Base-by-base conservation (phyloP, 768 basidiomycete genomes). In the Lactarius pseudohatsudake region DNA sequence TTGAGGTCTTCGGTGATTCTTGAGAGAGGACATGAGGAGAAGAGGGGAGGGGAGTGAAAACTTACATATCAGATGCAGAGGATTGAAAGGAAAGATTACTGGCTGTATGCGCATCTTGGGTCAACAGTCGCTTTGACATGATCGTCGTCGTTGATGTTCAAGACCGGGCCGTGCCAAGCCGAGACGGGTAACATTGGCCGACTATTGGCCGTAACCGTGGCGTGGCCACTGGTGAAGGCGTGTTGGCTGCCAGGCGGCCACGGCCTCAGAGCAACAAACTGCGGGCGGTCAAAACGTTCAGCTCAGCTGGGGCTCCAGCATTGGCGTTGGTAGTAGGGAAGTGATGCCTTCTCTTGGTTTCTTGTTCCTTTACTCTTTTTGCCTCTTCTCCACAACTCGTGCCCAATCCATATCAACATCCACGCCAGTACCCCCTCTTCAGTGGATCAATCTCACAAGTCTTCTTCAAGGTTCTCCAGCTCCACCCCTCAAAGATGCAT, bases 401-500 rank as follows among this genome's bases (percentile, higher is more conserved):
- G 79, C 84, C 60, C 84, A 85, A 72, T 75, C 79, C 61, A 82
- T 85, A 61, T 82, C 86, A 18, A 85, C 83, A 1, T 75, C 70
- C 68, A 82, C 81, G 43, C 79, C 86, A 4, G 77, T 87, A 8
- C 87, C 88, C 30, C 87, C 87, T 47, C 78, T 89, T 4, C 87
- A 90, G 76, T 79, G 78, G 91, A 84, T 93, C 74, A 90, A 91
- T 75, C 78, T 92, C 71, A 83, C 88, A 5, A 67, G 70, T 69
- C 77, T 86, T 61, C 77, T 89, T 53, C 77, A 76, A 36, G 89
- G 89, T 38, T 74, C 87, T 1, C 63, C 83, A 4, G 75, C 79
- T 8, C 86, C 87, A 8, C 83, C 85, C 38, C 80, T 92, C 69
- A 88, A 85, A 75, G 87, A 90, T 71, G 85, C 89, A 8, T 81